phyloP scores from a whole-genome alignment of 495 filamentous ascomycete species.

The Lophiostoma macrostomum region DNA sequence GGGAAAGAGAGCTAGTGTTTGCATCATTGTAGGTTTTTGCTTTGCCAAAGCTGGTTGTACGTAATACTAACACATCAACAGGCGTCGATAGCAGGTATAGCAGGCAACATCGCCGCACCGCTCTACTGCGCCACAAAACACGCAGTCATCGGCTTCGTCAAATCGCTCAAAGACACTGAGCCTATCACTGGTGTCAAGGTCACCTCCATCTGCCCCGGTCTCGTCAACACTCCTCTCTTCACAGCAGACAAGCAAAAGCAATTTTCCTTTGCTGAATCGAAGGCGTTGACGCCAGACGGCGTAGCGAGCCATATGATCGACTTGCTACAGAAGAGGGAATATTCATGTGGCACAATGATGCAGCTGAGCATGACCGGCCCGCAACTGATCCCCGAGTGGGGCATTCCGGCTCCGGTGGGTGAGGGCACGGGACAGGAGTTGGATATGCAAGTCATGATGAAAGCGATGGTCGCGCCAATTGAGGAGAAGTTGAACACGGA shows the following conservation, averaged over 20 bases:
- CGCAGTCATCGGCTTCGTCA: slow-evolving; percentile 41
- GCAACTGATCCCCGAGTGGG: slow-evolving; percentile 21
- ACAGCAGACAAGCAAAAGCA: slow-evolving; percentile 26
- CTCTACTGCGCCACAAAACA: slow-evolving; percentile 44
- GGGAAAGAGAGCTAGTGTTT: slow-evolving; percentile 34
- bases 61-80: not conserved
- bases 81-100: slow-evolving; percentile 38
- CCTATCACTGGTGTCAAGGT: slow-evolving; percentile 37
- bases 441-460: slow-evolving; percentile 3
- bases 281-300: slow-evolving; percentile 26
- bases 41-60: not conserved
- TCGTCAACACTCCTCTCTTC: slow-evolving; percentile 35
- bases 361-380: slow-evolving; percentile 13
- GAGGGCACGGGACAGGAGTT: slow-evolving; percentile 23
- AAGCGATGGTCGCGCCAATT: slow-evolving; percentile 13
- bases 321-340: slow-evolving; percentile 33
- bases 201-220: slow-evolving; percentile 37
- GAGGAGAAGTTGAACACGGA: slow-evolving; percentile 9
- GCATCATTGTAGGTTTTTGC: slow-evolving; percentile 24
- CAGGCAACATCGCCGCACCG: slow-evolving; percentile 25
- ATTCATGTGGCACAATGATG: slow-evolving; percentile 23
- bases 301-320: slow-evolving; percentile 36
- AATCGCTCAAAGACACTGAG: slow-evolving; percentile 37
- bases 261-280: slow-evolving; percentile 27
- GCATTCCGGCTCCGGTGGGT: slow-evolving; percentile 13